These are phyloP conservation scores for Fusarium pseudograminearum DNA, from an alignment of 2,329 filamentous ascomycete species.

Conservation along the genomic window DNA sequence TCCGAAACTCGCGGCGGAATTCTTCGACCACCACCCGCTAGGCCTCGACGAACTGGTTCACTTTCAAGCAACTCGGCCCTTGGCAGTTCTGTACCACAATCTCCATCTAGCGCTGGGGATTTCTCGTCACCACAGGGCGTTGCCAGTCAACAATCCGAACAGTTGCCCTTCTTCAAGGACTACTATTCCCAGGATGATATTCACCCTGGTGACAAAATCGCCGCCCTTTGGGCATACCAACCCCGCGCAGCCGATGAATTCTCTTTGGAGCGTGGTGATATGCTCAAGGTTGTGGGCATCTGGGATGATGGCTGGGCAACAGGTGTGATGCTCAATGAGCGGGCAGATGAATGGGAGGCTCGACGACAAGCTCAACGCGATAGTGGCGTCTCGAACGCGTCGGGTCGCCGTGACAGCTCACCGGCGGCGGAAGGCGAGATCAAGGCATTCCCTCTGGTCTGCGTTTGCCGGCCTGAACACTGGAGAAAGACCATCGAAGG, in stretches of 20 bases:
- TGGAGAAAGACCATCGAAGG: slow-evolving; percentile 98
- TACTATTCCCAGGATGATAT: slow-evolving; percentile 99
- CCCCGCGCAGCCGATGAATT: slow-evolving; percentile 95
- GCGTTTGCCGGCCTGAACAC: slow-evolving; percentile 93
- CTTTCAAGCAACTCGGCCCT: slow-evolving; percentile 87
- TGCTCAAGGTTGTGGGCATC: slow-evolving; percentile 97
- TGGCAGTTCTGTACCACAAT: slow-evolving; percentile 76
- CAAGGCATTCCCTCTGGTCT: slow-evolving; percentile 97
- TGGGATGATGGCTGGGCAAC: slow-evolving; percentile 99
- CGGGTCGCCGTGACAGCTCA: slow-evolving; percentile 70
- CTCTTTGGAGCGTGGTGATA: slow-evolving; percentile 90
- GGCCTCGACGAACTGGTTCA: slow-evolving; percentile 82
- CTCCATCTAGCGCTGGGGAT: slow-evolving; percentile 77
- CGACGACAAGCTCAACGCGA: slow-evolving; percentile 84
- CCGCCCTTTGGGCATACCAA: slow-evolving; percentile 96
- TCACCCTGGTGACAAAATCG: slow-evolving; percentile 87
- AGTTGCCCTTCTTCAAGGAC: slow-evolving; percentile 96
- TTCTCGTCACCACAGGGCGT: slow-evolving; percentile 88
- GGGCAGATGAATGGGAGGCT: slow-evolving; percentile 89
- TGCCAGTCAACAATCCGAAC: slow-evolving; percentile 92
- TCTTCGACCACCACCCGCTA: slow-evolving; percentile 68
- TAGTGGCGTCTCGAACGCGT: slow-evolving; percentile 90
- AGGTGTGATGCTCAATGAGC: slow-evolving; percentile 83
- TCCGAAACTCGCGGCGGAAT: slow-evolving; percentile 70
- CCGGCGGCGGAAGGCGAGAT: slow-evolving; percentile 80